Evolutionary conservation across 2,329 filamentous ascomycete genomes (phyloP).

Genomic region (Penicillium sp.): DNA sequence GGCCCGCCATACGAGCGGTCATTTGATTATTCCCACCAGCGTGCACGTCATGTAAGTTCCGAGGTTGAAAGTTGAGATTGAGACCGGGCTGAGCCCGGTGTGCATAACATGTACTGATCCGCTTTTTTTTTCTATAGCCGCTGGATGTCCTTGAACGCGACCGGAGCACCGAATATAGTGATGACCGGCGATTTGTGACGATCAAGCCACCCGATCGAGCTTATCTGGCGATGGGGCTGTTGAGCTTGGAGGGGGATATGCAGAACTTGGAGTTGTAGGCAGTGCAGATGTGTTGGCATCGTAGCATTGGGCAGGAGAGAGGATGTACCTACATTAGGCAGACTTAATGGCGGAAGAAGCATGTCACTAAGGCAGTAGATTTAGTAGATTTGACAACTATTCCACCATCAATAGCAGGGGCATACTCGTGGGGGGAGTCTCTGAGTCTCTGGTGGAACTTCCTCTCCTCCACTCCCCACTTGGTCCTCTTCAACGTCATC

Average conservation of each 20-base stretch:
- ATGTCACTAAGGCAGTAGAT: neutral
- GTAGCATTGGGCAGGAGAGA: slow-evolving; percentile 16
- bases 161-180: slow-evolving; percentile 33
- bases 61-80: slow-evolving; percentile 3
- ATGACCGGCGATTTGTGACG: slow-evolving; percentile 60
- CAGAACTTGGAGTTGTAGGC: slow-evolving; percentile 61
- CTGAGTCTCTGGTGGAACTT: neutral
- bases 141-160: slow-evolving; percentile 33
- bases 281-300: neutral
- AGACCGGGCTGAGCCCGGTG: neutral
- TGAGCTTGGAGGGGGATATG: slow-evolving; percentile 78
- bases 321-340: slow-evolving; percentile 15
- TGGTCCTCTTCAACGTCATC: slow-evolving; percentile 22
- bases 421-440: neutral
- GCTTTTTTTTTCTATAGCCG: slow-evolving; percentile 6
- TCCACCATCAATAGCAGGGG: neutral
- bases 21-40: slow-evolving; percentile 22
- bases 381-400: neutral
- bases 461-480: slow-evolving; percentile 8
- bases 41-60: slow-evolving; percentile 21
- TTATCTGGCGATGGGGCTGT: slow-evolving; percentile 76
- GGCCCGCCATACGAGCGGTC: slow-evolving; percentile 71
- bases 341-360: slow-evolving; percentile 7
- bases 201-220: slow-evolving; percentile 66
- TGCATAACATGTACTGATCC: slow-evolving; percentile 26